Percentiles rank a stretch among this genome's conserved stretches.
phyloP scores from a whole-genome alignment of 306 rosid species.

The Gastrolobium villosum region DNA sequence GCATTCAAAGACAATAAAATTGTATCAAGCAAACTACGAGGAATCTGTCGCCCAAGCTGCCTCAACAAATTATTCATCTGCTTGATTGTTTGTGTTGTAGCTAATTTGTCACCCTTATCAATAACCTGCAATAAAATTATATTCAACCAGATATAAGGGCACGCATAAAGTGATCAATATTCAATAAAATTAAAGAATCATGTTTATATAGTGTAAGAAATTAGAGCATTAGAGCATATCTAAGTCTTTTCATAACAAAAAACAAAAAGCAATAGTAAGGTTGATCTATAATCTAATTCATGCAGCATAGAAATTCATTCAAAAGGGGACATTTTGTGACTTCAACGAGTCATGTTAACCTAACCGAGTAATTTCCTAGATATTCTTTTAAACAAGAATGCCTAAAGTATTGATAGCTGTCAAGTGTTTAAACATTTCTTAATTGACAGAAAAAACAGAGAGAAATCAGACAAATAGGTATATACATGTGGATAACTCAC shows the following conservation, averaged over 20 bases:
- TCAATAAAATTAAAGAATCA: background rate
- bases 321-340: background rate
- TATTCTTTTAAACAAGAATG: background rate
- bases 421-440: background rate
- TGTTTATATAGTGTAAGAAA: background rate
- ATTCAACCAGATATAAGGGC: conserved; percentile 10
- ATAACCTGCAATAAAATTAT: conserved; percentile 43
- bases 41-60: conserved; percentile 39
- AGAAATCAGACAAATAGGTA: conserved; percentile 9
- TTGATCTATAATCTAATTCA: background rate
- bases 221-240: background rate
- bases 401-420: background rate
- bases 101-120: conserved; percentile 49
- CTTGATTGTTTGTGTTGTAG: conserved; percentile 47
- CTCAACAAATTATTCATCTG: conserved; percentile 47
- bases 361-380: background rate
- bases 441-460: conserved; percentile 8
- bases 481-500: conserved; percentile 32
- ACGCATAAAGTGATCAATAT: background rate
- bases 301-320: background rate
- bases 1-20: conserved; percentile 47
- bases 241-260: background rate
- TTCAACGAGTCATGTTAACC: background rate
- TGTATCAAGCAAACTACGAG: conserved; percentile 42
- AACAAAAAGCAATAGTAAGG: too few relatives aligned